A percentile compares a stretch with the other conserved stretches of the same genome.
Conservation (phyloP, 148 eudicot species). For the Nyssa sinensis region DNA sequence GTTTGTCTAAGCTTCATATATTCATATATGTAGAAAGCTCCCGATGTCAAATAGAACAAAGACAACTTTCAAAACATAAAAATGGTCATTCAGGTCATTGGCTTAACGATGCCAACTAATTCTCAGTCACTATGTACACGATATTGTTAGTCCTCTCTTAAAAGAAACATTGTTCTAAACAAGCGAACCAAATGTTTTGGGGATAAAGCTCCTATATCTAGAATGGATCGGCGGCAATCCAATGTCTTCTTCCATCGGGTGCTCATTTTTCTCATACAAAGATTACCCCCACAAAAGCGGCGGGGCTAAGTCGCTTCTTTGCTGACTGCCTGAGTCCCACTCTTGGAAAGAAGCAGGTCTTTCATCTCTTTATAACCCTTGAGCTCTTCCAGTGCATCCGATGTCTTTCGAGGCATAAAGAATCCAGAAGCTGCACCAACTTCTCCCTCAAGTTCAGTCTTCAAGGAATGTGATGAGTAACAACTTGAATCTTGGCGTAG, state of each 20-base stretch:
- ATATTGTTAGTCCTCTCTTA: not conserved
- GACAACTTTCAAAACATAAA: not conserved
- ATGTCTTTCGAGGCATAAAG: conserved; percentile 55
- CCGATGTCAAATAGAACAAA: not conserved
- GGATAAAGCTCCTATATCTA: not conserved
- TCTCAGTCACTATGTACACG: not conserved
- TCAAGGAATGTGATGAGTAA: conserved; percentile 47
- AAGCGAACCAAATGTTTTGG: not conserved
- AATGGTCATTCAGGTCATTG: not conserved
- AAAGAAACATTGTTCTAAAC: not conserved
- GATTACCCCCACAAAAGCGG: not conserved
- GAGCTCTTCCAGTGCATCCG: conserved; percentile 91
- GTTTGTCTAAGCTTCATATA: too few species aligned
- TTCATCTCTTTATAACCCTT: conserved; percentile 65
- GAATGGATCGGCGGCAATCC: not conserved
- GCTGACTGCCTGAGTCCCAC: conserved; percentile 29
- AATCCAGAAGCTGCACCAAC: conserved; percentile 52
- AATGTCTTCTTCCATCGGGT: not conserved
- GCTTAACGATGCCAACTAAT: too few species aligned
- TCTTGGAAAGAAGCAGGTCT: conserved; percentile 68
- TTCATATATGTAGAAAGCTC: not conserved
- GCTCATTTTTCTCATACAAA: not conserved
- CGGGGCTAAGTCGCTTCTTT: conserved; percentile 21
- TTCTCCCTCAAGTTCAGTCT: conserved; percentile 37
- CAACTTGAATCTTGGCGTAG: conserved; percentile 75